Evolutionary conservation across 2,329 filamentous ascomycete species (phyloP).

Genomic region (Akanthomyces dipterigenus): DNA sequence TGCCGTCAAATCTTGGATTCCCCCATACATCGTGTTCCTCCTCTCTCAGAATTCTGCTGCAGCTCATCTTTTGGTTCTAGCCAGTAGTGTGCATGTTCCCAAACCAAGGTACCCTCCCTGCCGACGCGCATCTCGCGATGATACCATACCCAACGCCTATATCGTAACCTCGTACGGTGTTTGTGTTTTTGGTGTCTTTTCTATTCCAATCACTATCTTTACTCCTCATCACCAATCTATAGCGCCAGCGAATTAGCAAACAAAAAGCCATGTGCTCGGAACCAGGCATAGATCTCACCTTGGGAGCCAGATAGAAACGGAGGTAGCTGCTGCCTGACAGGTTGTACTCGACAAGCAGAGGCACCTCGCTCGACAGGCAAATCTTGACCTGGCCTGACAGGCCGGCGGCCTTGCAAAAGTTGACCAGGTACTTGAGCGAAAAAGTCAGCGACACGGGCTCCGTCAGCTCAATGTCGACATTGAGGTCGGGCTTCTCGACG

Average conservation of each 20-base stretch:
- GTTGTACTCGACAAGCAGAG: conserved; percentile 87
- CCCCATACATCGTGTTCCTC: not conserved
- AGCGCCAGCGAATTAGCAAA: not conserved
- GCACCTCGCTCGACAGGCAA: conserved; percentile 92
- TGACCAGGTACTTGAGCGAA: conserved; percentile 98
- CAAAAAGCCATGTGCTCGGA: not conserved
- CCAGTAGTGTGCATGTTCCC: not conserved
- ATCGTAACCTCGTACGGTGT: conserved; percentile 4
- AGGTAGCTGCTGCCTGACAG: conserved; percentile 78
- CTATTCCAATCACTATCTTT: not conserved
- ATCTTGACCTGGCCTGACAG: conserved; percentile 80
- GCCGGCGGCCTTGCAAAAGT: conserved; percentile 97
- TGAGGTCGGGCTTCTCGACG: conserved; percentile 79
- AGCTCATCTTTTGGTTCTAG: not conserved
- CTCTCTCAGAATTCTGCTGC: not conserved
- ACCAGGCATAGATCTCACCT: conserved; percentile 55
- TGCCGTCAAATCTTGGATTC: not conserved
- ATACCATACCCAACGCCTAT: conserved; percentile 1
- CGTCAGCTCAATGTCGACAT: conserved; percentile 81
- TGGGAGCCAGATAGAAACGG: conserved; percentile 95
- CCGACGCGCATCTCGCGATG: not conserved
- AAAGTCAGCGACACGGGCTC: conserved; percentile 95
- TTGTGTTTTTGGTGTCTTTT: not conserved
- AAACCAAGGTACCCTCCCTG: not conserved
- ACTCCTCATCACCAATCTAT: conserved; percentile 25